Conservation (phyloP, 2,329 filamentous ascomycete genomes). For the Rutstroemia sp. region DNA sequence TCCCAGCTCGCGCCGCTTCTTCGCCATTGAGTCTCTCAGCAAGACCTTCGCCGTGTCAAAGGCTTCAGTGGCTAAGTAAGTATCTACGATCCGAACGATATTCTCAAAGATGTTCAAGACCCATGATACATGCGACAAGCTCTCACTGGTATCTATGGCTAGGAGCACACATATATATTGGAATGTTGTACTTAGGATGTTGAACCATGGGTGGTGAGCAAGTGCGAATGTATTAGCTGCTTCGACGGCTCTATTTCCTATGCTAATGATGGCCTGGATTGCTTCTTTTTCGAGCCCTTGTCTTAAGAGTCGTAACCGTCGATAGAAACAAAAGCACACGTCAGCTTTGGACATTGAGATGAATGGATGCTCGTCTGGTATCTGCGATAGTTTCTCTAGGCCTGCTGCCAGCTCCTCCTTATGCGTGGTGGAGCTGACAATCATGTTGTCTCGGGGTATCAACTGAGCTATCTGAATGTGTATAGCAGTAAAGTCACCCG, state of each 20-base stretch:
- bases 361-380: neutral
- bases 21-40: conserved; percentile 16
- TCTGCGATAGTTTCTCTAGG: conserved; percentile 1
- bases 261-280: neutral
- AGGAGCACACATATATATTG: conserved; percentile 20
- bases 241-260: conserved; percentile 12
- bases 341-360: conserved; percentile 18
- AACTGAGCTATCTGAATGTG: conserved; percentile 13
- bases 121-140: conserved; percentile 14
- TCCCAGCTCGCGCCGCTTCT: conserved; percentile 14
- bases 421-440: neutral
- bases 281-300: conserved; percentile 2
- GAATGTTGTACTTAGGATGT: conserved; percentile 17
- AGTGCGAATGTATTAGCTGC: conserved; percentile 12
- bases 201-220: conserved; percentile 19
- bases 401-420: neutral
- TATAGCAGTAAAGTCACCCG: neutral
- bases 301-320: conserved; percentile 11
- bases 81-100: conserved; percentile 11
- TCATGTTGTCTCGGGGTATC: conserved; percentile 10
- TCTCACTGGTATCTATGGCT: conserved; percentile 15
- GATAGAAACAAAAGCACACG: conserved; percentile 19
- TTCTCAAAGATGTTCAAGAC: conserved; percentile 17
- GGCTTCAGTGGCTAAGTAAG: conserved; percentile 17
- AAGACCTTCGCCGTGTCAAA: conserved; percentile 17